Base-by-base conservation (phyloP, 768 basidiomycete species). In the Collybiopsis luxurians region DNA sequence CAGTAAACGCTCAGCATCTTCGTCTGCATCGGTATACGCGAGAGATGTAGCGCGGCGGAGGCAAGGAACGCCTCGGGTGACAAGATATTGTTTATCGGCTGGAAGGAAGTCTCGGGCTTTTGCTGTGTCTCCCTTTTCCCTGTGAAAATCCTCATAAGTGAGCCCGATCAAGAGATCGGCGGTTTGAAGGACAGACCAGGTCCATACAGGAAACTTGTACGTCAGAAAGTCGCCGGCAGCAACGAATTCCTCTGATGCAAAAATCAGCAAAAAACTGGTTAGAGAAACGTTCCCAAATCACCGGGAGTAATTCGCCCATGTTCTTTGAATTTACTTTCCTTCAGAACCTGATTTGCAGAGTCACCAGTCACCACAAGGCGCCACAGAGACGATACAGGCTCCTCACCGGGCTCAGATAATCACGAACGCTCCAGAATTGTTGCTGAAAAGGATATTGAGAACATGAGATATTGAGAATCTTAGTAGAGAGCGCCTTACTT, bases 141-240 rank as follows among this genome's bases (percentile, higher is more conserved):
- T 98, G 64, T 43, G 55, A 47, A 50, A 53, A 54, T 44, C 34
- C 31, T 55, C 51, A 54, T 58, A 26, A n/a, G 38, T 55, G 54
- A 48, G 30, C 30, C 45, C 48, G 47, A 45, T 34, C 38, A 55
- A 34, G 19, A 47, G 31, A 27, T 23, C 30, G 42, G 60, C 55
- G 40, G 58, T 45, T 13, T 42, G 36, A 9, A 59, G 45, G 53
- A 69, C 89, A 63, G 56, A 92, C 97, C 97, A 99, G 66, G 85
- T 79, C 97, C 97, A 99, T 24, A 97, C 94, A 11, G 93, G 92
- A 73, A 99, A 99, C 78, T 99, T 99, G 84, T 98, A 98, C 6
- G 87, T 80, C 58, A 99, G 76, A 73, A 98, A 98, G 71, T 99
- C 97, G 53, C 97, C 97, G 7, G 97, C 97, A 15, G 92, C 94